Conservation (phyloP, 768 basidiomycete genomes). For the Russula foetens region DNA sequence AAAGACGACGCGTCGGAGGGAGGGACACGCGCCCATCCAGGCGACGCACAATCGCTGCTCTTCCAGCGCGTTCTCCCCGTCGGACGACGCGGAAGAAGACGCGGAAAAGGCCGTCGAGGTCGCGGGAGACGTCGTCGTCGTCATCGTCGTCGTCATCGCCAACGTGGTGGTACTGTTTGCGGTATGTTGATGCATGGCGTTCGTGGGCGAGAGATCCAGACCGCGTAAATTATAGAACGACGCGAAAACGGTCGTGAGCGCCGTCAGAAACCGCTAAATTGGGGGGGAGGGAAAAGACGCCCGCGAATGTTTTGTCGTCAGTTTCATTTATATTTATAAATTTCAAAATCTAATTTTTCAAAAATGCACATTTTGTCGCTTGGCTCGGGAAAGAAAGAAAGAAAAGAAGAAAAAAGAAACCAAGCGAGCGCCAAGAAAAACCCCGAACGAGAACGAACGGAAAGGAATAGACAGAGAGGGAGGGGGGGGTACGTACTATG, state of each 20-base stretch:
- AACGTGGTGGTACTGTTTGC: not conserved
- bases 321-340: too few relatives aligned
- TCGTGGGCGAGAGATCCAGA: conserved; percentile 56
- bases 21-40: conserved; percentile 48
- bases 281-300: too few relatives aligned
- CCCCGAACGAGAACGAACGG: too few relatives aligned
- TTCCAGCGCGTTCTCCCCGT: conserved; percentile 23
- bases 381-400: not conserved
- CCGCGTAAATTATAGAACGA: conserved; percentile 40
- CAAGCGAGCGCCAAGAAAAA: not conserved
- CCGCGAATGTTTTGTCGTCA: too few relatives aligned
- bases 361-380: too few relatives aligned
- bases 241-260: conserved; percentile 48
- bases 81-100: too few relatives aligned
- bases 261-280: conserved; percentile 45
- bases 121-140: too few relatives aligned
- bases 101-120: too few relatives aligned
- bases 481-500: conserved; percentile 40
- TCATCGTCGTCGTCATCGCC: conserved; percentile 19
- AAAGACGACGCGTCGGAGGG: conserved; percentile 46
- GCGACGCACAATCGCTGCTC: conserved; percentile 50
- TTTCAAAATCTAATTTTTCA: too few relatives aligned
- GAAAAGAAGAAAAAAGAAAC: not conserved
- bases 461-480: too few relatives aligned
- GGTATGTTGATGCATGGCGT: conserved; percentile 23